Evolutionary conservation across 2,329 filamentous ascomycete genomes (phyloP).

Genomic region (Curvularia hawaiiensis): DNA sequence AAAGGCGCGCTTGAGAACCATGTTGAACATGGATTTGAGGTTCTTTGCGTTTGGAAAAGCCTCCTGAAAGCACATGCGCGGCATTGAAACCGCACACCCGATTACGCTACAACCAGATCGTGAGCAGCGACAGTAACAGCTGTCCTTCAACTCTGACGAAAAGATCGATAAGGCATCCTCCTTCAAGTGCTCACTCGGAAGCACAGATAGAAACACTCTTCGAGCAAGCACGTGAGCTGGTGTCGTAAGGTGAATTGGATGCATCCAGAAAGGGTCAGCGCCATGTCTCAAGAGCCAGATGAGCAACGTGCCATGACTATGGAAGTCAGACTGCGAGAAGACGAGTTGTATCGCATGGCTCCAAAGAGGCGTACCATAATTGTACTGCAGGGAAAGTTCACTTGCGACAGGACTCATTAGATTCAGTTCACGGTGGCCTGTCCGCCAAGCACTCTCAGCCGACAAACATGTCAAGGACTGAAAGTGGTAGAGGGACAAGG

Average conservation of each 20-base stretch:
- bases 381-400: too few species aligned
- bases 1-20: neutral
- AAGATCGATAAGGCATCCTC: neutral
- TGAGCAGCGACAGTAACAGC: neutral
- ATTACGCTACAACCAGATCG: neutral
- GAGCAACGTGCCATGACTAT: neutral
- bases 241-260: neutral
- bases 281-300: neutral
- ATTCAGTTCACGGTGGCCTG: neutral
- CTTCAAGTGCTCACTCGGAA: neutral
- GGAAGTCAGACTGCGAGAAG: rapidly evolving
- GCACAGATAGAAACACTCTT: rapidly evolving
- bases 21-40: neutral
- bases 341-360: too few species aligned
- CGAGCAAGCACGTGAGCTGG: neutral
- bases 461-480: neutral
- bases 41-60: too few species aligned
- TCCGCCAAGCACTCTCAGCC: neutral
- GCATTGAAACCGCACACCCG: neutral
- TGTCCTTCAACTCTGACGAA: neutral
- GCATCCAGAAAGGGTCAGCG: neutral
- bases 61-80: too few species aligned
- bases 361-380: neutral
- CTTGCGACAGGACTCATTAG: neutral
- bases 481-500: neutral